Evolutionary conservation across 179 eudicot species (phyloP), one percentile per base, ranked within the genome.

Genomic region (Sideroxylon spinosum): DNA sequence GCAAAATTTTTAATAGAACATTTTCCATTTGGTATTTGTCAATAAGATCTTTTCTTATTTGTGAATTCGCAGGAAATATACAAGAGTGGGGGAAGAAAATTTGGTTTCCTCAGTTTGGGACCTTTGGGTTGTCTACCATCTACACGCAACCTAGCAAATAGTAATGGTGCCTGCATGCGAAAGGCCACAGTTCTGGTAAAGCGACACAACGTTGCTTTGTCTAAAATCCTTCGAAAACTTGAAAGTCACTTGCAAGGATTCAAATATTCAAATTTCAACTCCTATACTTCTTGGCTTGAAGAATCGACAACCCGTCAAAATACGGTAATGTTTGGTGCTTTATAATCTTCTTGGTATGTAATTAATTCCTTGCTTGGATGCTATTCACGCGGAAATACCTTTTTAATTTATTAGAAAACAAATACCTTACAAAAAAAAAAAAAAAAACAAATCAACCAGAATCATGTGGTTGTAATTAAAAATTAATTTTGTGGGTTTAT

Each of bases 301-400:
- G 56, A 46, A 71, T 82, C n/a, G 53, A 25, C 26, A 67, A 76
- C 53, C 85, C 85, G 2, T 76, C 68, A 19, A 68, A 70, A 75
- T 76, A 61, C 22, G 85, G 84, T 77, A 77, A 77, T 28, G 63
- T 52, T 37, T 37, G 44, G 44, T 37, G 44, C 44, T 37, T 37
- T 3, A 37, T 37, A 37, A 3, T 37, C 44, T 37, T 37, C 44
- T 37, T 37, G 5, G 5, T 37, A 37, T 37, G n/a, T n/a, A n/a
- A 3, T 37, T 37, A 3, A 37, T 37, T 37, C 2, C 44, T 3
- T 37, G n/a, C 44, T 3, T 37, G 5, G 44, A 37, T 37, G 44
- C 44, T 37, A 37, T 6, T 37, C 6, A 37, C 44, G 4, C 44
- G 44, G 44, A 1, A 37, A 37, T 3, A 3, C 44, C 44, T 1